phyloP scores from a whole-genome alignment of 495 filamentous ascomycete genomes.

The Sporormia fimetaria region DNA sequence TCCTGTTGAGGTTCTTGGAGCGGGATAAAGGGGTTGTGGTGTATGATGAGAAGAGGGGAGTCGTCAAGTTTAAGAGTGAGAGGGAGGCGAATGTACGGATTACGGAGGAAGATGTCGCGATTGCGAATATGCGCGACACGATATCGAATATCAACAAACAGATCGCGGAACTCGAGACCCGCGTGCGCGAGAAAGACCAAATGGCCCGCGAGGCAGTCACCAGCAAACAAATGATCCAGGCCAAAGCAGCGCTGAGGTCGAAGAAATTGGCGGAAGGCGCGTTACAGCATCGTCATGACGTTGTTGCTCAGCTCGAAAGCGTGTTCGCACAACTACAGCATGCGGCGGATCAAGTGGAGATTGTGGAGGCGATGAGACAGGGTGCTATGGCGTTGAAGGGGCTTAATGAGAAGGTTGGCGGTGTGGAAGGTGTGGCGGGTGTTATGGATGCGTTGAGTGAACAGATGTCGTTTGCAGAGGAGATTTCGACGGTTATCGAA shows the following conservation, averaged over 20 bases:
- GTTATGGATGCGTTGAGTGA: conserved; percentile 63
- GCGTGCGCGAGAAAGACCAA: conserved; percentile 39
- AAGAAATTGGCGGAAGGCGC: conserved; percentile 70
- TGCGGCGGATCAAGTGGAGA: conserved; percentile 68
- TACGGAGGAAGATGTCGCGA: conserved; percentile 63
- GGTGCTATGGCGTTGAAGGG: conserved; percentile 56
- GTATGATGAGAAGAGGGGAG: conserved; percentile 32
- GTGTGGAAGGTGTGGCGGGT: conserved; percentile 61
- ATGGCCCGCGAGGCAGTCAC: conserved; percentile 56
- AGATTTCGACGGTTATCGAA: conserved; percentile 63
- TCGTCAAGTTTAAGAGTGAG: conserved; percentile 57
- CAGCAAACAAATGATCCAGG: conserved; percentile 58
- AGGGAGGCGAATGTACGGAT: conserved; percentile 39
- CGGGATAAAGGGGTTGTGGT: conserved; percentile 29
- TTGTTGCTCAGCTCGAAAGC: conserved; percentile 69
- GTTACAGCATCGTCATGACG: conserved; percentile 55
- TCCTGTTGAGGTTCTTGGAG: conserved; percentile 29
- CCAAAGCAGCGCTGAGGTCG: conserved; percentile 63
- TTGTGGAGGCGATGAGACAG: conserved; percentile 70
- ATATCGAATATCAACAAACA: conserved; percentile 44
- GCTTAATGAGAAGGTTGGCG: conserved; percentile 68
- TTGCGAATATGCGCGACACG: conserved; percentile 47
- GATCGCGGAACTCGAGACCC: conserved; percentile 30
- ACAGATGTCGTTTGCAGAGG: conserved; percentile 73
- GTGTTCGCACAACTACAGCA: conserved; percentile 71